Percentiles rank a stretch among this genome's conserved stretches.
These are phyloP conservation scores for Ulvella scutata DNA, from an alignment of 139 green algal species.

Conservation along the genomic window DNA sequence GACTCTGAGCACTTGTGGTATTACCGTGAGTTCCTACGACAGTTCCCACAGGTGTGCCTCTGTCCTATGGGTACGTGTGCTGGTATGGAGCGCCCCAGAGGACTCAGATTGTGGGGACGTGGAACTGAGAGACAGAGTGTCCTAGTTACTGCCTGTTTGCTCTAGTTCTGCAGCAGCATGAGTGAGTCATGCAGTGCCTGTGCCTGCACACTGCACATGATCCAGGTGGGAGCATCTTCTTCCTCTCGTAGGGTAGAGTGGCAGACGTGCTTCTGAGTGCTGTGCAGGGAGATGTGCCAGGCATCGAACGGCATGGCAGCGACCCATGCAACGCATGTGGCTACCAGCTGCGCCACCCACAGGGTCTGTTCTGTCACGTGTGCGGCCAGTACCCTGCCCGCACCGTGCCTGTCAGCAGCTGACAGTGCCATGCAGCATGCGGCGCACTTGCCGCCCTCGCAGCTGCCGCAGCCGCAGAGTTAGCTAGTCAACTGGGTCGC, in stretches of 20 bases:
- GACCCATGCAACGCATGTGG: background rate
- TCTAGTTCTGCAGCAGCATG: background rate
- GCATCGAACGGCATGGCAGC: background rate
- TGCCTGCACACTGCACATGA: background rate
- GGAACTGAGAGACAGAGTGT: background rate
- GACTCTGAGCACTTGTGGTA: background rate
- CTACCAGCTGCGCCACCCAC: background rate
- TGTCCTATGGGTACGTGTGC: background rate
- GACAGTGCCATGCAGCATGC: too few relatives aligned
- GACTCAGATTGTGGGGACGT: background rate
- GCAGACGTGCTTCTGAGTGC: background rate
- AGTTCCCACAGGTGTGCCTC: background rate
- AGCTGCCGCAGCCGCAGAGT: too few relatives aligned
- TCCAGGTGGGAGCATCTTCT: background rate
- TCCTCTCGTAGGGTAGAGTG: background rate
- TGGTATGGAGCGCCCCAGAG: background rate
- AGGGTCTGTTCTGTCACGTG: background rate
- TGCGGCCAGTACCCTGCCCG: background rate
- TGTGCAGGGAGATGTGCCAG: background rate
- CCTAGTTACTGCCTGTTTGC: background rate
- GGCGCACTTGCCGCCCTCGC: too few relatives aligned
- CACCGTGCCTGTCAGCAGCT: slow-evolving; percentile 5
- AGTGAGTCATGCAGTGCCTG: background rate
- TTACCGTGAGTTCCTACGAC: background rate
- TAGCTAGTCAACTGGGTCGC: too few relatives aligned